phyloP scores from a whole-genome alignment of 192 early-diverging fungal genomes.

The Chytriomyces sp. region DNA sequence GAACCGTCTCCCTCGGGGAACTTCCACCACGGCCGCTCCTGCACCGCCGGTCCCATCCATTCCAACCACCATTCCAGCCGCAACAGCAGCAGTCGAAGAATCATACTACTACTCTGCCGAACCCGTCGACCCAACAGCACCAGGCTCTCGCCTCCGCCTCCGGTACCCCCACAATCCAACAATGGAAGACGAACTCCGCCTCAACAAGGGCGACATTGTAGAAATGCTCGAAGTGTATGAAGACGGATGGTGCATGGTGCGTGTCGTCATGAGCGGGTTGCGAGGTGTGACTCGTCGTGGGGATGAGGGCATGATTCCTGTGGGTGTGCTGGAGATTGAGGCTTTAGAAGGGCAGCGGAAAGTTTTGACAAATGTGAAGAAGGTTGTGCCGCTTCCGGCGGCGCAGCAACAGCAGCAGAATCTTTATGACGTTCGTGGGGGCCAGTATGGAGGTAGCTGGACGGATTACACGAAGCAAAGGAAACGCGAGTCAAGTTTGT shows the following conservation, averaged over 20 bases:
- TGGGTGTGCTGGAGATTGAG: constrained; percentile 29
- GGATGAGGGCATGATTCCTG: constrained; percentile 39
- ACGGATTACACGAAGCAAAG: constrained; percentile 19
- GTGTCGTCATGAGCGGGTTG: constrained; percentile 32
- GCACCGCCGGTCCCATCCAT: neutral
- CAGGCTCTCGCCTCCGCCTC: constrained; percentile 37
- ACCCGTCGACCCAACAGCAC: constrained; percentile 30
- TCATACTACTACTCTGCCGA: constrained; percentile 12
- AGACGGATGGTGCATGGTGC: constrained; percentile 39
- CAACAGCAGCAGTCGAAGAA: neutral
- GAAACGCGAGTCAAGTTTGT: constrained; percentile 16
- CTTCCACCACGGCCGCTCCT: neutral
- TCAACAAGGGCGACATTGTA: constrained; percentile 40
- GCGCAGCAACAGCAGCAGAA: neutral
- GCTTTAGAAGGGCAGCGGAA: neutral
- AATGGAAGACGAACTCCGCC: constrained; percentile 40
- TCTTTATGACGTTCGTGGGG: neutral
- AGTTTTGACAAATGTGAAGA: constrained; percentile 20
- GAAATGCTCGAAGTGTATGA: constrained; percentile 45
- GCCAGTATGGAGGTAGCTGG: constrained; percentile 8
- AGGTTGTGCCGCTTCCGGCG: no score
- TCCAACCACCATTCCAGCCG: neutral
- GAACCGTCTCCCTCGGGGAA: neutral
- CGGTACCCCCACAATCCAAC: constrained; percentile 29
- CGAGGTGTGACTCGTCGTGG: constrained; percentile 24